Conservation (phyloP, 192 early-diverging fungal species). For the Coemansia sp. region DNA sequence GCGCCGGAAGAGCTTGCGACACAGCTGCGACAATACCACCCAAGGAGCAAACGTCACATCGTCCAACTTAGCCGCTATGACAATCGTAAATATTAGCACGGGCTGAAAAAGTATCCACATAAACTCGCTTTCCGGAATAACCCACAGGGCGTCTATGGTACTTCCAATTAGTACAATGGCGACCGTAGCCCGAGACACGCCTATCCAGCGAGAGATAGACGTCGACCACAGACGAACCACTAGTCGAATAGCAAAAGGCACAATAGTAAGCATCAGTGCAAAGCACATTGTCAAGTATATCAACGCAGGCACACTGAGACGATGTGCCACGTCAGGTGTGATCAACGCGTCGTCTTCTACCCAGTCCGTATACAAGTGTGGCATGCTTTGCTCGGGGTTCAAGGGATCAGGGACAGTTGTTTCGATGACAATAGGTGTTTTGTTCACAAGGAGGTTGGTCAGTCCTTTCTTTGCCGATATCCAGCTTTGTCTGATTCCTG, state of each 20-base stretch:
- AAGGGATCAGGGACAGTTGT: background rate
- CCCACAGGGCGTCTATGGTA: background rate
- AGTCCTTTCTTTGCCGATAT: conserved; percentile 4
- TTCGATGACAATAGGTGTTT: background rate
- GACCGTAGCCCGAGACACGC: background rate
- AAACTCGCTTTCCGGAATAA: too few relatives aligned
- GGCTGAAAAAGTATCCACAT: too few relatives aligned
- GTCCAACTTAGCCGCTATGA: background rate
- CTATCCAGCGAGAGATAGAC: background rate
- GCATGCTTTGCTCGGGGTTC: background rate
- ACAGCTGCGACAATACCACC: background rate
- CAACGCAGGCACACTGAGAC: background rate
- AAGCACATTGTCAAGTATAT: background rate
- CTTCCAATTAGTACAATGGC: background rate
- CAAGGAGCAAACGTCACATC: conserved; percentile 8
- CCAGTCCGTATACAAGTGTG: background rate
- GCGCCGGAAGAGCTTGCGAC: conserved; percentile 5
- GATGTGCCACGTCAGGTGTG: background rate
- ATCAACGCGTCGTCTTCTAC: background rate
- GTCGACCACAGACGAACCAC: conserved; percentile 3
- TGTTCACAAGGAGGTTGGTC: too few relatives aligned
- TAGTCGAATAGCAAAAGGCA: background rate
- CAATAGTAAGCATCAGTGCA: too few relatives aligned
- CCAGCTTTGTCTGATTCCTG: conserved; percentile 20
- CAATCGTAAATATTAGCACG: too few relatives aligned